Evolutionary conservation across 345 rosid species (phyloP).

Genomic region (Bruguiera gymnorhiza): DNA sequence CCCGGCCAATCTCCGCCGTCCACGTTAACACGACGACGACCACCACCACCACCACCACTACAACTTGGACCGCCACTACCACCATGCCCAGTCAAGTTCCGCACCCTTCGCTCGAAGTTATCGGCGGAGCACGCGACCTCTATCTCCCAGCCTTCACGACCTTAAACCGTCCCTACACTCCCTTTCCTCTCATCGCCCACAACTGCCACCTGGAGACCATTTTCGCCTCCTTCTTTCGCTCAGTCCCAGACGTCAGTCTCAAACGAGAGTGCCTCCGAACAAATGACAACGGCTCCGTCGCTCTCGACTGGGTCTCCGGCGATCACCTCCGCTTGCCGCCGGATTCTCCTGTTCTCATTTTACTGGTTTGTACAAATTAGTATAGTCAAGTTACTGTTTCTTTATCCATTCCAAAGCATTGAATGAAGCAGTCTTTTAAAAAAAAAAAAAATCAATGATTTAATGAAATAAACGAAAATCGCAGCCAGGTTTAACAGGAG

Average conservation of each 20-base stretch:
- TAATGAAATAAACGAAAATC: not conserved
- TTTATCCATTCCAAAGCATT: not conserved
- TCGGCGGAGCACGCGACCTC: slow-evolving; percentile 59
- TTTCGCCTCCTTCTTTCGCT: slow-evolving; percentile 52
- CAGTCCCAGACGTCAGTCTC: slow-evolving; percentile 37
- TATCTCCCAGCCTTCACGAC: slow-evolving; percentile 53
- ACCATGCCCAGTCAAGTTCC: slow-evolving; percentile 27
- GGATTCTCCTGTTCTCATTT: slow-evolving; percentile 67
- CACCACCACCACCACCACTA: too few relatives aligned
- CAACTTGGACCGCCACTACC: too few relatives aligned
- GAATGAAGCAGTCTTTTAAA: too few relatives aligned
- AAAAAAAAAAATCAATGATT: not conserved
- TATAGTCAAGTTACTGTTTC: not conserved
- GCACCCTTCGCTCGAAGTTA: slow-evolving; percentile 68
- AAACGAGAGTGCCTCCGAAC: slow-evolving; percentile 57
- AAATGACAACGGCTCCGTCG: slow-evolving; percentile 46
- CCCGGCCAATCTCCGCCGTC: slow-evolving; percentile 31
- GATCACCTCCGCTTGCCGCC: slow-evolving; percentile 41
- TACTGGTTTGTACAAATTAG: slow-evolving; percentile 44
- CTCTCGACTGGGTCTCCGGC: slow-evolving; percentile 70
- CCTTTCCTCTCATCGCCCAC: slow-evolving; percentile 52
- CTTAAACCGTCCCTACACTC: slow-evolving; percentile 45
- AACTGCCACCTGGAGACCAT: slow-evolving; percentile 66
- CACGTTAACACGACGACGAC: slow-evolving; percentile 15
- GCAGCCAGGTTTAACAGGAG: slow-evolving; percentile 93